Evolutionary conservation across 306 rosid genomes (phyloP).

Genomic region (Oemleria cerasiformis): DNA sequence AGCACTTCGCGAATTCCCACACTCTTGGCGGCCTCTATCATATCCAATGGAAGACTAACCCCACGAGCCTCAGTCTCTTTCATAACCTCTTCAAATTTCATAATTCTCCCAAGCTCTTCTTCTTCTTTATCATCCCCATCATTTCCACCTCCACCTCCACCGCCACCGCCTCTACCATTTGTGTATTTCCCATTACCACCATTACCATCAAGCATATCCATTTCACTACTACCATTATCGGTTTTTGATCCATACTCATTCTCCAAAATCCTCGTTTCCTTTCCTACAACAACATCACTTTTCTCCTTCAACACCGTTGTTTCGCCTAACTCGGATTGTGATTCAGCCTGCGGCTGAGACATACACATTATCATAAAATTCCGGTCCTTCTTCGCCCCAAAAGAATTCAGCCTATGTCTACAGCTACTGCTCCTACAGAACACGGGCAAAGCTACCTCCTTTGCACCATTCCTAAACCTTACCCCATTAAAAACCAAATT

Average conservation of each 20-base stretch:
- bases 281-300: slow-evolving; percentile 29
- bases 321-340: slow-evolving; percentile 38
- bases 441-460: slow-evolving; percentile 38
- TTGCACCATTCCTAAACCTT: slow-evolving; percentile 42
- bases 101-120: slow-evolving; percentile 43
- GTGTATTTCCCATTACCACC: slow-evolving; percentile 27
- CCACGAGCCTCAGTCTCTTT: slow-evolving; percentile 39
- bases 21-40: slow-evolving; percentile 51
- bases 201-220: slow-evolving; percentile 25
- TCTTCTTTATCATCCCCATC: slow-evolving; percentile 32
- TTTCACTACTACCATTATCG: slow-evolving; percentile 29
- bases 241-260: slow-evolving; percentile 26
- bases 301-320: slow-evolving; percentile 33
- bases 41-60: slow-evolving; percentile 42
- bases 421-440: slow-evolving; percentile 27
- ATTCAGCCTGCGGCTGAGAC: slow-evolving; percentile 43
- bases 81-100: slow-evolving; percentile 50
- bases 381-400: slow-evolving; percentile 31
- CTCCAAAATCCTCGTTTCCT: slow-evolving; percentile 30
- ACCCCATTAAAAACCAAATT: slow-evolving; percentile 28
- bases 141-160: slow-evolving; percentile 18
- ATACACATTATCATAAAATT: slow-evolving; percentile 29
- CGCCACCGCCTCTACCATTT: slow-evolving; percentile 22
- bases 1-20: slow-evolving; percentile 48
- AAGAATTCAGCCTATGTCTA: slow-evolving; percentile 16